Conservation (phyloP, 768 basidiomycete species). For the Boletus vermiculosoides region DNA sequence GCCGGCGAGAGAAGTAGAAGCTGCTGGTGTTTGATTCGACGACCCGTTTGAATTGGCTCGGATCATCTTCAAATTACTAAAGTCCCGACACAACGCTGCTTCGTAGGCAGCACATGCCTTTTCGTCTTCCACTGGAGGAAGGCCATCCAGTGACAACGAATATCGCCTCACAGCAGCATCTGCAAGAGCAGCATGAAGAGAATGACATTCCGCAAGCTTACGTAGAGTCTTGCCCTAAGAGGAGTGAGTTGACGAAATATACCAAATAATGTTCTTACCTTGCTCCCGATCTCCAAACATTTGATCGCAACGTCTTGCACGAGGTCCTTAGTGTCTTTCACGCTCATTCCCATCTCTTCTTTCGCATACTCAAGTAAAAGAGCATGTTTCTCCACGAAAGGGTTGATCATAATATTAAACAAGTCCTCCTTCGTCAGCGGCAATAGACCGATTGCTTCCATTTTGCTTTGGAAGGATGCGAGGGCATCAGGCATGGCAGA, state of each 20-base stretch:
- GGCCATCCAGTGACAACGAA: conserved; percentile 49
- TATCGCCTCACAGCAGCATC: conserved; percentile 50
- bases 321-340: conserved; percentile 43
- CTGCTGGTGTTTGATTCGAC: conserved; percentile 7
- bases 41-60: conserved; percentile 20
- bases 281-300: conserved; percentile 63
- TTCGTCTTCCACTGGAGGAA: conserved; percentile 55
- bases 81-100: conserved; percentile 57
- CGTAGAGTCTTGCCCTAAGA: conserved; percentile 64
- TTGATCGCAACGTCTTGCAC: conserved; percentile 58
- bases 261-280: conserved; percentile 20
- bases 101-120: conserved; percentile 43
- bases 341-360: conserved; percentile 42
- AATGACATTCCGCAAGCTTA: conserved; percentile 50
- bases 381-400: conserved; percentile 62
- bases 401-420: conserved; percentile 60
- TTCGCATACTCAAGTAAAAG: conserved; percentile 52
- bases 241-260: conserved; percentile 10
- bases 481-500: conserved; percentile 29
- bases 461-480: conserved; percentile 43
- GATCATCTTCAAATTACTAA: conserved; percentile 34
- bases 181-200: conserved; percentile 44
- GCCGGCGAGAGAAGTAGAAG: conserved; percentile 3
- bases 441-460: conserved; percentile 53
- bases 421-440: conserved; percentile 61